Evolutionary conservation across 495 filamentous ascomycete genomes (phyloP), one percentile per base, ranked within the genome.

Genomic region (Pseudevernia furfuracea): DNA sequence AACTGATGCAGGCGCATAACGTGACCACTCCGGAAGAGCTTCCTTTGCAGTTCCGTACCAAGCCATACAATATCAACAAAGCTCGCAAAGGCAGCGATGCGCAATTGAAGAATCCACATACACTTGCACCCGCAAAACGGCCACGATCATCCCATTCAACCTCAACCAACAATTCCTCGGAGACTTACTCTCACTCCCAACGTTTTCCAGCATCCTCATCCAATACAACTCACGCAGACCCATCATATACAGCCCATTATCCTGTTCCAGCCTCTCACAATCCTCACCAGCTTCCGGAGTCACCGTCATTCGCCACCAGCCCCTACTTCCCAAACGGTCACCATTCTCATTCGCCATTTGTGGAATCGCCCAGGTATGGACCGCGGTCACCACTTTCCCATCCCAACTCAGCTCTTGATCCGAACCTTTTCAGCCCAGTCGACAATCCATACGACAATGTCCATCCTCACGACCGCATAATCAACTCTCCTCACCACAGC

Each of bases 1-100:
- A 97, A 78, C 81, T 97, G 67, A 91, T 99, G 84, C 84, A 84
- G 11, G 86, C 92, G 67, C 83, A 91, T 48, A 91, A 91, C 37
- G 87, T 98, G 15, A 85, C 88, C 2, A 87, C 91, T 69, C 90
- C 90, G 0, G 95, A 97, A 49, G 88, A 96, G 64, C 83, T 98
- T 0, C 94, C 94, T 1, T 85, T 88, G 66, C 84, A 86, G 65
- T 80, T 92, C 59, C 85, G 89, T 44, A 82, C 87, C 11, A 96
- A 95, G 74, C 82, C 85, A 0, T 83, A 77, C 62, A 76, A 86
- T 30, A 81, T 64, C 28, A 80, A 81, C 15, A 66, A 71, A 62
- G 55, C 66, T 58, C 68, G 71, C 44, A 74, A 76, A 59, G 68
- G 68, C 58, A 74, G 71, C 61, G 74, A 75, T 53, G n/a, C 71